phyloP scores from a whole-genome alignment of 768 basidiomycete species.

The Naganishia kalamii region DNA sequence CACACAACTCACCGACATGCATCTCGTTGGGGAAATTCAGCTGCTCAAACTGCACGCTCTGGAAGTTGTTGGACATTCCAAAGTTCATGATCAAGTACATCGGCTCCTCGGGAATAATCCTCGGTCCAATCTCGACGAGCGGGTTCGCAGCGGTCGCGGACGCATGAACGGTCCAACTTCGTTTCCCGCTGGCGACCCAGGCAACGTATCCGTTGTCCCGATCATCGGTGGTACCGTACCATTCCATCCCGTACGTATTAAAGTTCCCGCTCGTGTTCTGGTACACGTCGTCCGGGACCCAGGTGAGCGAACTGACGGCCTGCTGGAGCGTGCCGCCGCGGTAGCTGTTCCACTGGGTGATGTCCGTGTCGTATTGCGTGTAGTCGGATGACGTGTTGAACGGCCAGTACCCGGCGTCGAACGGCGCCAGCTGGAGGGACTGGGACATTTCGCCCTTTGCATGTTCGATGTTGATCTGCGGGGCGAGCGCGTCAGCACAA shows the following conservation, averaged over 20 bases:
- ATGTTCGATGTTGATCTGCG: slow-evolving; percentile 10
- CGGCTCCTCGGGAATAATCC: slow-evolving; percentile 80
- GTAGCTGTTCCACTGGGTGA: slow-evolving; percentile 45
- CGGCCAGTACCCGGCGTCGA: slow-evolving; percentile 62
- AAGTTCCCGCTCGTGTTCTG: slow-evolving; percentile 53
- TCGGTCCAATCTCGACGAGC: slow-evolving; percentile 55
- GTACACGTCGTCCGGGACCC: slow-evolving; percentile 51
- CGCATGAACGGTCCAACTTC: slow-evolving; percentile 55
- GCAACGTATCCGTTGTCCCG: slow-evolving; percentile 67
- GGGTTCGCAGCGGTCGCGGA: slow-evolving; percentile 60
- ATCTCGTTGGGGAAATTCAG: neutral
- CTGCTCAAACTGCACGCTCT: slow-evolving; percentile 34
- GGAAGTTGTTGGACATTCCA: slow-evolving; percentile 46
- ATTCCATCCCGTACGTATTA: slow-evolving; percentile 51
- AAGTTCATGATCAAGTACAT: slow-evolving; percentile 73
- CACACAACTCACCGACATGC: slow-evolving; percentile 37
- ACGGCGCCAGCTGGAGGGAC: slow-evolving; percentile 64
- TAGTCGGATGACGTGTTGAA: slow-evolving; percentile 44
- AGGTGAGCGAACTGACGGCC: slow-evolving; percentile 22
- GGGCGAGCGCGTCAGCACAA: neutral
- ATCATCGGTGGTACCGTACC: slow-evolving; percentile 60
- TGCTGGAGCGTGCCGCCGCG: slow-evolving; percentile 48
- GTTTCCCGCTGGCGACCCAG: slow-evolving; percentile 65
- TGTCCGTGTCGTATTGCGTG: slow-evolving; percentile 37
- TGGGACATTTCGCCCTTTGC: slow-evolving; percentile 64